Evolutionary conservation across 805 yeast species (phyloP), one percentile per base, ranked within the genome.

Genomic region (Maudiozyma turicensis): DNA sequence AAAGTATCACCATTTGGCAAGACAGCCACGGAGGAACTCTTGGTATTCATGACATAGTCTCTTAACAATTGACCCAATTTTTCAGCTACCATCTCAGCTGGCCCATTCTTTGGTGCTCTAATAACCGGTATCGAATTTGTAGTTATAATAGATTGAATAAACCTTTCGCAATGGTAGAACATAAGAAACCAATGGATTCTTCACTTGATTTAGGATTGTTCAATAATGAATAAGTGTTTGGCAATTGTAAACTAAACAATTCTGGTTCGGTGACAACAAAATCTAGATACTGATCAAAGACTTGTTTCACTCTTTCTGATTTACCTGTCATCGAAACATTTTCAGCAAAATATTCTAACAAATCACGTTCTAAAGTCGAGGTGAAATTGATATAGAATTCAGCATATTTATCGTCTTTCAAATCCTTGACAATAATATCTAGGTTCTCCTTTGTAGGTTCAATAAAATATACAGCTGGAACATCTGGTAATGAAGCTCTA

Each of bases 181-280:
- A 88, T 28, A 83, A 64, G 6, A 58, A 50, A 53, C 83, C 85
- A 59, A 93, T 88, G 20, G 75, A 76, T 44, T 80, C 84, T 64
- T 93, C 99, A 28, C 80, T 72, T 4, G 90, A 80, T 48, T 72
- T 67, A 1, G 95, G 89, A 57, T 73, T 76, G 60, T 86, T 85
- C 63, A 93, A 76, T 43, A 73, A 68, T 7, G 82, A 75, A 67
- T 86, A 93, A 4, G 84, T 78, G 30, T 76, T 66, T 1, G 78
- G 73, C 50, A 84, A 60, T 49, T 87, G 95, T 48, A 93, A 71
- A 11, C 91, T 82, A 64, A 90, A 93, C 39, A 93, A 71, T 60
- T 87, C 85, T 26, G 96, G 95, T 64, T 93, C 99, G 1, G 96
- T 85, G 26, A 91, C 97, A 8, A 88, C 73, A 62, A 87, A 93